Evolutionary conservation across 768 basidiomycete species (phyloP), one percentile per base, ranked within the genome.

Genomic region (Daedalea quercina): DNA sequence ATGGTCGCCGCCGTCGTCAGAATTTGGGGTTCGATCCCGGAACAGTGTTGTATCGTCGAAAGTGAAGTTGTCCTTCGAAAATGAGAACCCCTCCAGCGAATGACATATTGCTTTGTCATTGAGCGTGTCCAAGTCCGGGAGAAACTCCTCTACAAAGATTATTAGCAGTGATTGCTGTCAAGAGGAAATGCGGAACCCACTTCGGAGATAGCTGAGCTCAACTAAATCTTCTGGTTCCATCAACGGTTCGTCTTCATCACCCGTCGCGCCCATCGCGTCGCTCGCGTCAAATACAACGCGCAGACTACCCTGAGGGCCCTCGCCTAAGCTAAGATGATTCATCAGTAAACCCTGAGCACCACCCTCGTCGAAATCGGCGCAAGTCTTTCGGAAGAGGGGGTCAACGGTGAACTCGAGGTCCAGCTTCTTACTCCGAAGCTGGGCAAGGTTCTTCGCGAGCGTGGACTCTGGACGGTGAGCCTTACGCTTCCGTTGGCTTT

Each of bases 301-400:
- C 66, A 97, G 76, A 37, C 81, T 82, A 3, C 89, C 87, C 54
- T 94, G 91, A 17, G 78, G 79, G 2, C 88, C 89, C 1, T 85
- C 73, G 19, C 87, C 88, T 50, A 91, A 62, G 48, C 80, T 78
- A 40, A 99, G 76, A 64, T 99, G 96, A 64, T 99, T 98, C 94
- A 98, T 95, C 28, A 99, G 72, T 44, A 99, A 70, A 11, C 96
- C 96, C 54, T 90, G 85, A 0, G 96, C 96, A 45, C 96, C 95
- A 40, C 94, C 96, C 68, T 99, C 96, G 66, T 99, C 96, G 63
- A 99, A 98, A 65, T 99, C 96, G 22, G 91, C 95, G 62, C 87
- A 91, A 1, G 96, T 98, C 76, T 99, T 99, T 72, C 81, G 89
- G 74, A 99, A 99, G 31, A 99, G 76, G 1, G 96, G 96, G 65